Percentiles rank a stretch among this genome's conserved stretches.
Evolutionary conservation across 2,329 filamentous ascomycete species (phyloP).

Genomic region (Parascedosporium putredinis): DNA sequence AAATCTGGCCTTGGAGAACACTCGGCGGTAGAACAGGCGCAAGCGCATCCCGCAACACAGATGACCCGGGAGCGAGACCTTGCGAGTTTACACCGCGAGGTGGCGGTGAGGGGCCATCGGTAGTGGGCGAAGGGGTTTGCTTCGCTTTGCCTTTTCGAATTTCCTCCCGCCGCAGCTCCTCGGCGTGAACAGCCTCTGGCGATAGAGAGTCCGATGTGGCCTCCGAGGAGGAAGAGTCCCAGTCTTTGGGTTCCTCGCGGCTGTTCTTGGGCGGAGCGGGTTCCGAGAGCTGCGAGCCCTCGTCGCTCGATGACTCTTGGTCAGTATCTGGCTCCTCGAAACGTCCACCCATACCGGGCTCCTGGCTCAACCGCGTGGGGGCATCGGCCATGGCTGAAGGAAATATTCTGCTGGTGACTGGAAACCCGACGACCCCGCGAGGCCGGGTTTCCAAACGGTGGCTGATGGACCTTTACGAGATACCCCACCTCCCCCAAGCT

Average conservation of each 20-base stretch:
- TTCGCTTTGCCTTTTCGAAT: slow-evolving; percentile 4
- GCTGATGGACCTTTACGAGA: no score
- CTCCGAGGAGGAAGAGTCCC: neutral
- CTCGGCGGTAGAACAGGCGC: no score
- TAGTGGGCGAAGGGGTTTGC: neutral
- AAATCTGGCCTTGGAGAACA: no score
- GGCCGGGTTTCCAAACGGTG: no score
- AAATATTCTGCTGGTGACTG: no score
- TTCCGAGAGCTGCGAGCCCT: neutral
- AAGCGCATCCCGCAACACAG: no score
- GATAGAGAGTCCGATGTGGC: neutral
- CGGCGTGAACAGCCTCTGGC: neutral
- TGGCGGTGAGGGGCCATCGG: neutral
- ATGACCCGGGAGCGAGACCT: no score
- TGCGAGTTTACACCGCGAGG: neutral
- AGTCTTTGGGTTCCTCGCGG: neutral
- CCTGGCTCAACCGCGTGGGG: neutral
- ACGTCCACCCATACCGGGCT: neutral
- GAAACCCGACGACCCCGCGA: no score
- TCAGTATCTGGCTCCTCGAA: neutral
- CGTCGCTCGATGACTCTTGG: neutral
- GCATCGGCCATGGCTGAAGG: neutral
- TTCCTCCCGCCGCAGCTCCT: slow-evolving; percentile 4
- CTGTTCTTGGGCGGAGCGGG: neutral
- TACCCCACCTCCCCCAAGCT: no score